phyloP scores from a whole-genome alignment of 2,329 filamentous ascomycete genomes.

The Scedosporium aurantiacum region DNA sequence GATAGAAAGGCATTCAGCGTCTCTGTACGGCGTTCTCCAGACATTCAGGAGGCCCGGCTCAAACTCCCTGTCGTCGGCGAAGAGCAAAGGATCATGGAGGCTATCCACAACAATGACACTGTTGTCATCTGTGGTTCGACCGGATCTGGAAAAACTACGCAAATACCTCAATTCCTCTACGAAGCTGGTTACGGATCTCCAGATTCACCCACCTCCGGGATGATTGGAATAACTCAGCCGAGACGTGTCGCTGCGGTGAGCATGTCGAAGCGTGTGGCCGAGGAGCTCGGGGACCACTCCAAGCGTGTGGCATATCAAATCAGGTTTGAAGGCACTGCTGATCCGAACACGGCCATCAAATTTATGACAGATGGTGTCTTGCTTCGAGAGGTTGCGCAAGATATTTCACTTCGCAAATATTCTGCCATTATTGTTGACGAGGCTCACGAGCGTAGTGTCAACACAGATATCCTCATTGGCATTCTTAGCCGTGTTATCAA shows the following conservation, averaged over 20 bases:
- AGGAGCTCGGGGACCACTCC: conserved; percentile 72
- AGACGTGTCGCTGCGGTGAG: conserved; percentile 90
- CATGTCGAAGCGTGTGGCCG: conserved; percentile 84
- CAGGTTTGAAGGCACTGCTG: conserved; percentile 79
- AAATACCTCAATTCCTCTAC: conserved; percentile 90
- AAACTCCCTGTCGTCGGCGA: conserved; percentile 84
- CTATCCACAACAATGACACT: conserved; percentile 80
- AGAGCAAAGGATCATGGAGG: conserved; percentile 97
- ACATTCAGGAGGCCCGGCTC: conserved; percentile 68
- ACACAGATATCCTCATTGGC: conserved; percentile 95
- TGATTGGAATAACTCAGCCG: conserved; percentile 93
- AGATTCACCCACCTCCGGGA: conserved; percentile 68
- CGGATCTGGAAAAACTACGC: conserved; percentile 94
- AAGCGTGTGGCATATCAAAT: conserved; percentile 83
- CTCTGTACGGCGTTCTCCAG: conserved; percentile 53
- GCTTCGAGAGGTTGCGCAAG: conserved; percentile 79
- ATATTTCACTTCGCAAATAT: conserved; percentile 81
- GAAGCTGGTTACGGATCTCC: conserved; percentile 83
- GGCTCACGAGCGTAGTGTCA: conserved; percentile 92
- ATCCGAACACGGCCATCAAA: conserved; percentile 77
- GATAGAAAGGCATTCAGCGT: conserved; percentile 69
- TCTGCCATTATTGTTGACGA: conserved; percentile 93
- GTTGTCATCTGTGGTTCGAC: conserved; percentile 92
- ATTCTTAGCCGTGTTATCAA: conserved; percentile 92
- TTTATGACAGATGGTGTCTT: conserved; percentile 99